These are phyloP conservation scores for Fusarium algeriense DNA, from an alignment of 2,329 filamentous ascomycete species.

Conservation along the genomic window DNA sequence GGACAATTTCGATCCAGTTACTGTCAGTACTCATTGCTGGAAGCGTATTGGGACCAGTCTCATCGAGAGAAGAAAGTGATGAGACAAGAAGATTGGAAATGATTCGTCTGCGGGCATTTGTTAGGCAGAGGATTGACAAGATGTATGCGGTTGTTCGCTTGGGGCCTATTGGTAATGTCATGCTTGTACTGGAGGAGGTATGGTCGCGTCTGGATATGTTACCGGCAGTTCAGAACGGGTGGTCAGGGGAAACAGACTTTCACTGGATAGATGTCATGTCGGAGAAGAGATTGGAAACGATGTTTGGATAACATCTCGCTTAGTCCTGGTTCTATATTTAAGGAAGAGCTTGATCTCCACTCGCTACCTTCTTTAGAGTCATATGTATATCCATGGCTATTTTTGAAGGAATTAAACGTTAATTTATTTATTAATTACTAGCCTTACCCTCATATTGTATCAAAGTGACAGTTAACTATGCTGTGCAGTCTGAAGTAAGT, in stretches of 20 bases:
- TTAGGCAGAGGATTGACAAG: background rate
- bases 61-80: background rate
- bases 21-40: slow-evolving; percentile 23
- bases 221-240: background rate
- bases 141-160: slow-evolving; percentile 15
- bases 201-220: slow-evolving; percentile 28
- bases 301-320: slow-evolving; percentile 26
- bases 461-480: too few species aligned
- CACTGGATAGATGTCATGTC: slow-evolving; percentile 36
- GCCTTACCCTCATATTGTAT: too few species aligned
- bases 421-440: too few species aligned
- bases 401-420: too few species aligned
- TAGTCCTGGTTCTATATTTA: too few species aligned
- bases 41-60: background rate
- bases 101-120: slow-evolving; percentile 9
- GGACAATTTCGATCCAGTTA: slow-evolving; percentile 22
- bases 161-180: slow-evolving; percentile 8
- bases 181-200: slow-evolving; percentile 21
- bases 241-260: background rate
- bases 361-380: too few species aligned
- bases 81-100: background rate
- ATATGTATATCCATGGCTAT: too few species aligned
- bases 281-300: slow-evolving; percentile 26
- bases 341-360: background rate
- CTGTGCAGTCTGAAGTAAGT: too few species aligned